phyloP scores from a whole-genome alignment of 1,284 basidiomycete species.

The Austroboletus novae-zelandiae region DNA sequence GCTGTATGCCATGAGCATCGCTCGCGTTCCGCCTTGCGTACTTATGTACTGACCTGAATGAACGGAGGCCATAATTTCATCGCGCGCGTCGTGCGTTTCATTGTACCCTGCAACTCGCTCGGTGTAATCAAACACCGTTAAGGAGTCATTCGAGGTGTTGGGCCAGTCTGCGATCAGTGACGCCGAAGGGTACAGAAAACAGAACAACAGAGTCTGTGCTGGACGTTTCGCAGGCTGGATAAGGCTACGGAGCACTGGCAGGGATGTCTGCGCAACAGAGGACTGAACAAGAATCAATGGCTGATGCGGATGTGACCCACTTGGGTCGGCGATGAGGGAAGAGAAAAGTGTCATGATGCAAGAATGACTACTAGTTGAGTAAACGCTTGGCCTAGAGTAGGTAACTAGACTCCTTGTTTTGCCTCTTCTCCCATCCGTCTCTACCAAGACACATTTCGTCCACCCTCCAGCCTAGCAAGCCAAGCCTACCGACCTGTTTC shows the following conservation, averaged over 20 bases:
- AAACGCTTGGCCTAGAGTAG: background rate
- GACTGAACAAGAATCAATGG: conserved; percentile 64
- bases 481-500: conserved; percentile 42
- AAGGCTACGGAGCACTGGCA: conserved; percentile 53
- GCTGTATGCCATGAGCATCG: conserved; percentile 28
- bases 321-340: conserved; percentile 34
- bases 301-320: conserved; percentile 34
- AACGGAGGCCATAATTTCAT: conserved; percentile 44
- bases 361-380: background rate
- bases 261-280: conserved; percentile 57
- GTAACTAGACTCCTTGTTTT: background rate
- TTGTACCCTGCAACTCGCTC: conserved; percentile 56
- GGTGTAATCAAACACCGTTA: conserved; percentile 53
- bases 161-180: conserved; percentile 32
- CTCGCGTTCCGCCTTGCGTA: background rate
- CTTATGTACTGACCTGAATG: conserved; percentile 44
- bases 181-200: conserved; percentile 56
- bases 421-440: conserved; percentile 22
- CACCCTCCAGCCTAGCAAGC: conserved; percentile 55
- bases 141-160: conserved; percentile 22
- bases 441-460: conserved; percentile 26
- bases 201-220: conserved; percentile 49
- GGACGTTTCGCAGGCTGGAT: conserved; percentile 32
- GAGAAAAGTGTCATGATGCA: conserved; percentile 36
- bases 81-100: conserved; percentile 30